Percentiles rank a stretch among this genome's conserved stretches.
Conservation (phyloP, 1,284 basidiomycete species). For the Ceratorhiza oryzae-sativae region DNA sequence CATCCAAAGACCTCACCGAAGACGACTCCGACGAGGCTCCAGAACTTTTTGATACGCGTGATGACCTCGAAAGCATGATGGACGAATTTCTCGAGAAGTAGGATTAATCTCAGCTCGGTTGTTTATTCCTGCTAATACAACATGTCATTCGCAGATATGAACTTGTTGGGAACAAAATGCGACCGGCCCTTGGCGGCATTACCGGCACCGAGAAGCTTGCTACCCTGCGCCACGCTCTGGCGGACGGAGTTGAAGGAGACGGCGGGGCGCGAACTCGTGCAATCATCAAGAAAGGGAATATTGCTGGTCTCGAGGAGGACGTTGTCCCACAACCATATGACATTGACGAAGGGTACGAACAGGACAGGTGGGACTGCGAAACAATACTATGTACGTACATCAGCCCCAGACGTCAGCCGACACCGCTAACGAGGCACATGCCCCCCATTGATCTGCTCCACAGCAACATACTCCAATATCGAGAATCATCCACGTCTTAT, state of each 20-base stretch:
- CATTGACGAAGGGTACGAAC: conserved; percentile 62
- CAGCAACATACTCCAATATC: conserved; percentile 93
- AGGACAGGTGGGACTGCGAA: conserved; percentile 93
- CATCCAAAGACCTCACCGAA: conserved; percentile 49
- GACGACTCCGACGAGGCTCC: conserved; percentile 65
- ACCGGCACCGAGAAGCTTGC: conserved; percentile 80
- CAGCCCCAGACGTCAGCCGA: background rate
- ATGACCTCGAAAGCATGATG: conserved; percentile 91
- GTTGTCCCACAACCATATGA: conserved; percentile 62
- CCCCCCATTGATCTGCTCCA: background rate
- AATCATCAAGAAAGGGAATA: conserved; percentile 49
- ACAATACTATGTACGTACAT: conserved; percentile 83
- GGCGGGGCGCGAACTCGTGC: conserved; percentile 36
- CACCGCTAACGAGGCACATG: conserved; percentile 1
- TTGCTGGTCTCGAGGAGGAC: conserved; percentile 52
- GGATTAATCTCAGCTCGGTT: conserved; percentile 15
- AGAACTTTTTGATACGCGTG: conserved; percentile 77
- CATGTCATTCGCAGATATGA: conserved; percentile 63
- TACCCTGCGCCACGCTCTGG: conserved; percentile 78
- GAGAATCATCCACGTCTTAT: conserved; percentile 94
- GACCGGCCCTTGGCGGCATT: conserved; percentile 72
- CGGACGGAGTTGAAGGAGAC: conserved; percentile 53
- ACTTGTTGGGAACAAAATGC: conserved; percentile 84
- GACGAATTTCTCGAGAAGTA: conserved; percentile 88
- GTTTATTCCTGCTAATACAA: background rate